Percentiles rank a stretch among this genome's conserved stretches.
These are phyloP conservation scores for Mycena latifolia DNA, from an alignment of 768 basidiomycete species.

Conservation along the genomic window DNA sequence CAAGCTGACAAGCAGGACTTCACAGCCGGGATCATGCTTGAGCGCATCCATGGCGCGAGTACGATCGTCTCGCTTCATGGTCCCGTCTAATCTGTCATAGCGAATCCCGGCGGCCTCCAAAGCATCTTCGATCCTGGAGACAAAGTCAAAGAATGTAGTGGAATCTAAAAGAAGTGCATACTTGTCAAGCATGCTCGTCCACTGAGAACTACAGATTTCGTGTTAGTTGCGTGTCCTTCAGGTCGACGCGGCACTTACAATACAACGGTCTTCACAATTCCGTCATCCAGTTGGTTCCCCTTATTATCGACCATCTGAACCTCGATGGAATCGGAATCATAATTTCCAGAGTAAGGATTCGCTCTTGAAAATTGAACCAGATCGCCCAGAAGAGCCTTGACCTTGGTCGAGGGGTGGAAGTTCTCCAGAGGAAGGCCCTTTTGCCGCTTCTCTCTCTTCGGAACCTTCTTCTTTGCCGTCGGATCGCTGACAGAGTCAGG, in stretches of 20 bases:
- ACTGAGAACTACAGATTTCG: slow-evolving; percentile 78
- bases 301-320: slow-evolving; percentile 83
- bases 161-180: slow-evolving; percentile 47
- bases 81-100: slow-evolving; percentile 95
- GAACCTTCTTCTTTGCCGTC: slow-evolving; percentile 69
- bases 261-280: slow-evolving; percentile 90
- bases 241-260: slow-evolving; percentile 80
- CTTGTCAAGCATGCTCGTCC: slow-evolving; percentile 96
- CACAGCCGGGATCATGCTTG: slow-evolving; percentile 89
- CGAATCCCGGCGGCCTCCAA: slow-evolving; percentile 84
- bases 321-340: slow-evolving; percentile 79
- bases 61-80: slow-evolving; percentile 97
- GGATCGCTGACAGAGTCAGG: slow-evolving; percentile 64
- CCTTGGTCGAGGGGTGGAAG: slow-evolving; percentile 88
- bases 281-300: slow-evolving; percentile 78
- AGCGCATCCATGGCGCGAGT: slow-evolving; percentile 92
- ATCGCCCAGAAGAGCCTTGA: slow-evolving; percentile 85
- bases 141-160: slow-evolving; percentile 28
- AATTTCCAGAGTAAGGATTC: slow-evolving; percentile 92
- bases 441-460: slow-evolving; percentile 74
- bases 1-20: slow-evolving; percentile 95
- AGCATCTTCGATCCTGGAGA: slow-evolving; percentile 85
- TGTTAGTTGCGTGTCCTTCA: not conserved
- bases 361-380: slow-evolving; percentile 83
- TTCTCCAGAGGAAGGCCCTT: slow-evolving; percentile 67